Conservation (phyloP, 306 rosid species). For the Crataegus laevigata region DNA sequence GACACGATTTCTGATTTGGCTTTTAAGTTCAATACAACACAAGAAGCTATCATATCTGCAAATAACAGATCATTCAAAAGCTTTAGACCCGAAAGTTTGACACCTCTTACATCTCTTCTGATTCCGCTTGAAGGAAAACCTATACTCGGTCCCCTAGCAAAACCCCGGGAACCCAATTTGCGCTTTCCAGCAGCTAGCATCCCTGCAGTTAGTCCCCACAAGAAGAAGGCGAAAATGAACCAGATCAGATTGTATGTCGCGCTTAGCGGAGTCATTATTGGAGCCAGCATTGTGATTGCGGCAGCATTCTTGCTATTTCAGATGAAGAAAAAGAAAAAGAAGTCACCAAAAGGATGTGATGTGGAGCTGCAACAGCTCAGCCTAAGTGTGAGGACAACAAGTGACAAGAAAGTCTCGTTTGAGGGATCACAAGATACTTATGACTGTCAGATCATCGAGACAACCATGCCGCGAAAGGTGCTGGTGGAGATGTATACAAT, state of each 20-base stretch:
- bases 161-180: constrained; percentile 41
- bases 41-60: constrained; percentile 42
- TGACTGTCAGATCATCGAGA: constrained; percentile 30
- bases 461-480: constrained; percentile 31
- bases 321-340: constrained; percentile 47
- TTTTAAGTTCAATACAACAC: constrained; percentile 52
- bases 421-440: constrained; percentile 48
- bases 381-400: constrained; percentile 70
- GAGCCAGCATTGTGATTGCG: constrained; percentile 41
- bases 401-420: constrained; percentile 77
- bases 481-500: constrained; percentile 41
- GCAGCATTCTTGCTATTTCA: constrained; percentile 39
- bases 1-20: constrained; percentile 63
- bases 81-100: constrained; percentile 23
- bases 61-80: constrained; percentile 35
- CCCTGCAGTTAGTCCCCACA: constrained; percentile 32
- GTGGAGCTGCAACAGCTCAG: constrained; percentile 77
- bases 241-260: constrained; percentile 37
- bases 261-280: constrained; percentile 38
- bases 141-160: constrained; percentile 31
- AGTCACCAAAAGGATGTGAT: constrained; percentile 38
- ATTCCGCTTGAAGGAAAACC: constrained; percentile 57
- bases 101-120: constrained; percentile 51
- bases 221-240: constrained; percentile 51
- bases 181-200: constrained; percentile 30